Conservation (phyloP, 2,329 filamentous ascomycete species). For the Fusarium sp. region DNA sequence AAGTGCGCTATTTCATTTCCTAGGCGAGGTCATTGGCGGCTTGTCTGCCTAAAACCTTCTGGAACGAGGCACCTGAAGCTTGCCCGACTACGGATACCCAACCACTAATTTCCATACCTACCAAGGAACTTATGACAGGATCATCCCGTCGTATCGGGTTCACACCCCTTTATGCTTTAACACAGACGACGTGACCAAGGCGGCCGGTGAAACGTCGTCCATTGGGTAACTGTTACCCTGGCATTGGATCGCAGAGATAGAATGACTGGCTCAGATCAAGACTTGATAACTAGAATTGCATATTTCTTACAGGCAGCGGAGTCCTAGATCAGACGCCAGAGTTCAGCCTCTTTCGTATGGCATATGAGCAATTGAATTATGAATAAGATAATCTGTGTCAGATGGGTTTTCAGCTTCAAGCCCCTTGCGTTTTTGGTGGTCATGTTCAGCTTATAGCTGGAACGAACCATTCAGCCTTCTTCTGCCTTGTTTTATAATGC, state of each 20-base stretch:
- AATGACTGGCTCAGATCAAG: background rate
- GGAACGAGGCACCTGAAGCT: background rate
- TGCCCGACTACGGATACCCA: background rate
- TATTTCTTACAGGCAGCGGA: background rate
- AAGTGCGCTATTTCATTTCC: no score
- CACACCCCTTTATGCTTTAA: background rate
- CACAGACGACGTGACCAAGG: background rate
- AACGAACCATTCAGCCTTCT: background rate
- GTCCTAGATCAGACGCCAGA: background rate
- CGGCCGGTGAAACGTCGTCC: background rate
- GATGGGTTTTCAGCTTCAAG: background rate
- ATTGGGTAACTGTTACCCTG: no score
- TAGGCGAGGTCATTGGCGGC: background rate
- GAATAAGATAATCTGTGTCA: background rate
- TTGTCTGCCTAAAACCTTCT: background rate
- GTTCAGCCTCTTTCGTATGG: background rate
- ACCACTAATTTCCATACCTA: no score
- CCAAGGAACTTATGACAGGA: background rate
- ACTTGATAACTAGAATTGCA: rapidly evolving
- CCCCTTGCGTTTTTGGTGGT: background rate
- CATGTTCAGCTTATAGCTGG: background rate
- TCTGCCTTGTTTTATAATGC: background rate
- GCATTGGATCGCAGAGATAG: no score
- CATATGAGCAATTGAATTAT: no score
- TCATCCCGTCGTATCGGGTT: background rate